Evolutionary conservation across 805 yeast species (phyloP).

Genomic region (Komagataella pastoris): DNA sequence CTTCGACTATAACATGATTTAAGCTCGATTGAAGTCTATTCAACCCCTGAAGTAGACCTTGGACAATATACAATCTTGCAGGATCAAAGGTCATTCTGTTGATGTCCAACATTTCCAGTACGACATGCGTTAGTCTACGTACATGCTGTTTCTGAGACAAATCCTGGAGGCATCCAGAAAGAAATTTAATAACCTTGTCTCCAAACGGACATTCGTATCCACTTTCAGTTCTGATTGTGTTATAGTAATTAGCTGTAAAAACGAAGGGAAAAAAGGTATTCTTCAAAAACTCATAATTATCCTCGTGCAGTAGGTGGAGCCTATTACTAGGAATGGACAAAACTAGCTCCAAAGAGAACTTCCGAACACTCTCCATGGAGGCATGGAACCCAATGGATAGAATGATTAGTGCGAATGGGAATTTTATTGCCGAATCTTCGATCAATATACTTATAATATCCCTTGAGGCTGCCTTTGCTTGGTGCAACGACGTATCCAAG

Average conservation of each 20-base stretch:
- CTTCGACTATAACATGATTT: background rate
- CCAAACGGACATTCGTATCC: slow-evolving; percentile 44
- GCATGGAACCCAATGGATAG: slow-evolving; percentile 67
- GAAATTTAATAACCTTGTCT: slow-evolving; percentile 29
- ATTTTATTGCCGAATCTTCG: slow-evolving; percentile 36
- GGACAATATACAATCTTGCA: slow-evolving; percentile 44
- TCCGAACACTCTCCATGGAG: slow-evolving; percentile 65
- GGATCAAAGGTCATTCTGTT: slow-evolving; percentile 51
- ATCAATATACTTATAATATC: slow-evolving; percentile 46
- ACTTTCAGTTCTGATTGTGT: slow-evolving; percentile 20
- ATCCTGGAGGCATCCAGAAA: slow-evolving; percentile 10
- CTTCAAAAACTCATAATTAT: slow-evolving; percentile 23
- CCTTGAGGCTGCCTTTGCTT: slow-evolving; percentile 60
- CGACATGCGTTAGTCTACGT: background rate
- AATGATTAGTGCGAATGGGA: slow-evolving; percentile 64
- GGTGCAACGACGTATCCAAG: slow-evolving; percentile 77
- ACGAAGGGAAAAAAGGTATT: slow-evolving; percentile 40
- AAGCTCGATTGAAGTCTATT: slow-evolving; percentile 9
- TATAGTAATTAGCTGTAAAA: slow-evolving; percentile 50
- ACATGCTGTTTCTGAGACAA: background rate
- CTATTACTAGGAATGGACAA: slow-evolving; percentile 34
- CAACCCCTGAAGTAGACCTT: slow-evolving; percentile 43
- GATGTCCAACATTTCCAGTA: slow-evolving; percentile 32
- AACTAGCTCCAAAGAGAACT: slow-evolving; percentile 42
- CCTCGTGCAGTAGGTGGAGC: slow-evolving; percentile 30